phyloP scores from a whole-genome alignment of 805 yeast genomes.

The Zygosaccharomyces siamensis region DNA sequence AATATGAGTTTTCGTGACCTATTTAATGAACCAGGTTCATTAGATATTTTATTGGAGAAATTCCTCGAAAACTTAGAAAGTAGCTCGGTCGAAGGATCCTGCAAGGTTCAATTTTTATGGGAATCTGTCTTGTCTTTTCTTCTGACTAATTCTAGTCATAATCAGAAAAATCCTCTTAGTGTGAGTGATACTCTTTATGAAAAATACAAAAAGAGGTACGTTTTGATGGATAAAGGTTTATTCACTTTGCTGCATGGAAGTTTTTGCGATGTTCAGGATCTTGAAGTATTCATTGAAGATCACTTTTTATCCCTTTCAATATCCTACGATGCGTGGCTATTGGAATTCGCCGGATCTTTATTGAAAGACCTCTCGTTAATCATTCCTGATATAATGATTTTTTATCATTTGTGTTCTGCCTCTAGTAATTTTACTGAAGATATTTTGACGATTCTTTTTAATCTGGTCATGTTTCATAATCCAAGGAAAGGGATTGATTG shows the following conservation, averaged over 20 bases:
- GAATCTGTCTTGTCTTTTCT: constrained; percentile 8
- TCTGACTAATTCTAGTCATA: background rate
- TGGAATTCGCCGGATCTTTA: constrained; percentile 7
- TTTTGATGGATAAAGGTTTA: constrained; percentile 2
- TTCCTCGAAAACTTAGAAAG: constrained; percentile 5
- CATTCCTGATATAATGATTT: constrained; percentile 11
- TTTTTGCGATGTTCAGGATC: background rate
- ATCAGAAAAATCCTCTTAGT: background rate
- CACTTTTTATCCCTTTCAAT: background rate
- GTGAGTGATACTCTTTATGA: background rate
- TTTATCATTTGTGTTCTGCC: constrained; percentile 5
- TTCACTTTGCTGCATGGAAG: constrained; percentile 7
- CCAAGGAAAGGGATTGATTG: constrained; percentile 13
- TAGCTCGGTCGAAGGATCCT: background rate
- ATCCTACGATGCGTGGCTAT: constrained; percentile 11
- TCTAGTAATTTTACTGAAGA: constrained; percentile 7
- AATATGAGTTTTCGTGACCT: constrained; percentile 1
- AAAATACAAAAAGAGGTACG: constrained; percentile 1
- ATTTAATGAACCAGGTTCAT: constrained; percentile 10
- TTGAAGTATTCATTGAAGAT: constrained; percentile 1
- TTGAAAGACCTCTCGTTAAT: constrained; percentile 7
- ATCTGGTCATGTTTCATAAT: constrained; percentile 12
- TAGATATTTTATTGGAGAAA: constrained; percentile 3
- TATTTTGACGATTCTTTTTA: constrained; percentile 12
- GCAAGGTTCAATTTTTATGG: constrained; percentile 7